Evolutionary conservation across 2,329 filamentous ascomycete species (phyloP).

Genomic region (Xylariaceae sp.): DNA sequence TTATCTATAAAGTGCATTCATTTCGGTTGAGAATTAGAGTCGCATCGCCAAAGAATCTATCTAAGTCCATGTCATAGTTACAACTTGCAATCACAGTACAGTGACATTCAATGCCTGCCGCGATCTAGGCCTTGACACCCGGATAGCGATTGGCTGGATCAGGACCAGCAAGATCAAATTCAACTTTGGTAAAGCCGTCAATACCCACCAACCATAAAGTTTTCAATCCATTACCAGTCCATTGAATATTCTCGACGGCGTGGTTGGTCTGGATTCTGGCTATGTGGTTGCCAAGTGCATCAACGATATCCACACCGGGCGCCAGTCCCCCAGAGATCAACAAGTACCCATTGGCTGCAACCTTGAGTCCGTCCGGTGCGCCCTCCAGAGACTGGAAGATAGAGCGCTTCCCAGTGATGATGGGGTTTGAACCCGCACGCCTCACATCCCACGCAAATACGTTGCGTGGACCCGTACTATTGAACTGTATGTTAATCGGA

Average conservation of each 20-base stretch:
- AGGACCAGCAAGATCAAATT: conserved; percentile 7
- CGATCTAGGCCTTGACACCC: too few relatives aligned
- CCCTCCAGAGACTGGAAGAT: conserved; percentile 37
- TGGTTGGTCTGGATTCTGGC: conserved; percentile 40
- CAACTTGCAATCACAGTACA: too few relatives aligned
- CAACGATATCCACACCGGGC: conserved; percentile 39
- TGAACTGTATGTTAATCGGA: conserved; percentile 9
- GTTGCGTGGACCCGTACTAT: conserved; percentile 21
- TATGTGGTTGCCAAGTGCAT: conserved; percentile 34
- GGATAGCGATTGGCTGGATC: conserved; percentile 7
- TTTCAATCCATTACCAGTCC: conserved; percentile 33
- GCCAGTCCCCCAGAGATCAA: conserved; percentile 28
- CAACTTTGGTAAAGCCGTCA: conserved; percentile 5
- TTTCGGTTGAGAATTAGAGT: too few relatives aligned
- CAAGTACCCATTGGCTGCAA: conserved; percentile 38
- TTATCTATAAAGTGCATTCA: too few relatives aligned
- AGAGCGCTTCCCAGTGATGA: conserved; percentile 34
- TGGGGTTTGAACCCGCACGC: conserved; percentile 25
- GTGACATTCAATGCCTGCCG: too few relatives aligned
- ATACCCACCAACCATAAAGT: conserved; percentile 8
- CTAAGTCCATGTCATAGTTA: too few relatives aligned
- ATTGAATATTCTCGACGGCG: conserved; percentile 42
- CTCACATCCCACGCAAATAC: conserved; percentile 38
- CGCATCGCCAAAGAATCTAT: too few relatives aligned
- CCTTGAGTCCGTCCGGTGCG: conserved; percentile 40